Evolutionary conservation across 1,139 yeast species (phyloP), one percentile per base, ranked within the genome.

Genomic region (Blastobotrys malaysiensis): DNA sequence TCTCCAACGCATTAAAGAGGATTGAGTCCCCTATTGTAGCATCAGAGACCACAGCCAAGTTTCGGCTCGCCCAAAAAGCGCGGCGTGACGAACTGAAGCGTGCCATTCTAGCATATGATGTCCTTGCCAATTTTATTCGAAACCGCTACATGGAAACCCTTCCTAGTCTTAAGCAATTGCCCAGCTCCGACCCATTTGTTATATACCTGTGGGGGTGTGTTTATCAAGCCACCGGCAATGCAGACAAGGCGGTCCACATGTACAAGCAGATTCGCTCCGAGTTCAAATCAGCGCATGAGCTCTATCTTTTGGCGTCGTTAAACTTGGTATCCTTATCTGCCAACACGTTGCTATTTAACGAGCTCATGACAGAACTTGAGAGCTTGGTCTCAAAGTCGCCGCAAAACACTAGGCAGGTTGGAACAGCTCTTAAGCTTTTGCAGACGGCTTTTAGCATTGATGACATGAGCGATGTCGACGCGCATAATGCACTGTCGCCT

Each of bases 121-220:
- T 31, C 16, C 39, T 51, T 44, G 13, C 51, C 55, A 31, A 56
- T 43, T 9, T 49, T 18, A 2, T 43, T 27, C 16, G 45, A 44
- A 11, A 53, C 45, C 16, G 26, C 43, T 16, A 27, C 16, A 39
- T 56, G 36, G 14, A 52, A 50, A 13, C 14, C 14, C 18, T 52
- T 57, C 13, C 55, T 44, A 2, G 62, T 56, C 43, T 54, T 58
- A 14, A 51, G 45, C 19, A 50, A 44, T 16, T 57, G 59, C 39
- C 39, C 3, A 31, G 14, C 39, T 31, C 39, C 3, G 39, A 31
- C 7, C 39, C 39, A 31, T 31, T 31, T 31, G 16, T 31, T 1
- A 2, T 16, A 3, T 51, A 51, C 19, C 36, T 51, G 11, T 14
- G 26, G n/a, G 53, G 48, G 16, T 47, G 50, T 24, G 43, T 13